Evolutionary conservation across 1,139 yeast species (phyloP).

Genomic region (Suhomyces chickasaworum): DNA sequence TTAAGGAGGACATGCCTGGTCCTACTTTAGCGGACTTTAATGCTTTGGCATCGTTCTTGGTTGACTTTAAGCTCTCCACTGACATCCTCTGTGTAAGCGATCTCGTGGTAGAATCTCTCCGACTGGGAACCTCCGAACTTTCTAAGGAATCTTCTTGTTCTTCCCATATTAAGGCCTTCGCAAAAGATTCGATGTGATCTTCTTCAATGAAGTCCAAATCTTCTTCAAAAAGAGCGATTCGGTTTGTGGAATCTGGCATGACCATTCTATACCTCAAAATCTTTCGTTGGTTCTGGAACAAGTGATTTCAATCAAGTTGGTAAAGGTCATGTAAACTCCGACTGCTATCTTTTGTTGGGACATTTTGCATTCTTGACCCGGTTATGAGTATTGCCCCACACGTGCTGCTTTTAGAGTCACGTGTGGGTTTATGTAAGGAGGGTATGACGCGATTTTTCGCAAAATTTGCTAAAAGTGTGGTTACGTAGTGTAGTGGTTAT

Average conservation of each 20-base stretch:
- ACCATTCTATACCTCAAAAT: neutral
- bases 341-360: neutral
- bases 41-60: slow-evolving; percentile 7
- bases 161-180: slow-evolving; percentile 45
- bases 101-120: neutral
- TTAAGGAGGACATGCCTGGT: slow-evolving; percentile 3
- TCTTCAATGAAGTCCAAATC: slow-evolving; percentile 39
- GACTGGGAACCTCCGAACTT: slow-evolving; percentile 1
- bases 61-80: slow-evolving; percentile 6
- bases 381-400: neutral
- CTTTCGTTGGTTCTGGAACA: neutral
- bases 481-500: slow-evolving; percentile 55
- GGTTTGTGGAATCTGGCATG: neutral
- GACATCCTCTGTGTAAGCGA: slow-evolving; percentile 8
- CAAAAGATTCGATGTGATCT: slow-evolving; percentile 43
- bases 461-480: no score
- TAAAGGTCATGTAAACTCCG: neutral
- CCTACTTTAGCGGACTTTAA: slow-evolving; percentile 1
- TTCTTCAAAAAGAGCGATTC: slow-evolving; percentile 28
- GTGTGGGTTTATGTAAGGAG: neutral
- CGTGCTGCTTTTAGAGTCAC: neutral
- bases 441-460: no score
- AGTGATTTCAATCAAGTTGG: neutral
- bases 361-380: neutral
- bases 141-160: slow-evolving; percentile 24